Base-by-base conservation (phyloP, 805 yeast species). In the Ogataea nitratoaversa region DNA sequence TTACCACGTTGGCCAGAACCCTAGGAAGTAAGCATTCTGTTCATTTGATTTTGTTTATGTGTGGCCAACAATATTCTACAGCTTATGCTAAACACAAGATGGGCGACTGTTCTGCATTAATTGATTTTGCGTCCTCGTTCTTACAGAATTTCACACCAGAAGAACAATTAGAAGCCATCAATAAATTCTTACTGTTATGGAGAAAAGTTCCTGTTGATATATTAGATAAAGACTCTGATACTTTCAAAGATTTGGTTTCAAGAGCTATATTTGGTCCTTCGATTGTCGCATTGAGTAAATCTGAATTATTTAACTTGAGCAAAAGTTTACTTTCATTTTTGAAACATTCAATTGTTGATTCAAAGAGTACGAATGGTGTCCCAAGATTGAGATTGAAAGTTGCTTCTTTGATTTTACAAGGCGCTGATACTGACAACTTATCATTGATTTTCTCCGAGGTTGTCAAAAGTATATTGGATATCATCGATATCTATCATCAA, bases 31-130 rank as follows among this genome's bases (percentile, higher is more conserved):
- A 71, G 8, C 64, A 70, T 36, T 77, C 95, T 2, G 70, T 90
- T 46, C 86, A 84, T 50, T 70, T 83, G 36, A 74, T 91, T 34
- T 60, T 91, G 47, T 82, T 86, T 53, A 70, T 93, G 51, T 74
- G 91, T 54, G 91, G 95, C 38, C 86, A 79, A 56, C 95, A 88
- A 57, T 85, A 78, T 54, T 76, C 81, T 8, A 67, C 68, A 23
- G 68, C 78, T 14, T 62, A 72, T 34, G 54, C 65, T 14, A 79
- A 74, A 49, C 77, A 77, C 54, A 84, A 79, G 56, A 59, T 69
- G 36, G 74, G 78, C 30, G 96, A 88, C 40, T 76, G 87, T 30
- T 74, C 75, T 46, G 69, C 82, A 1, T 62, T 85, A 30, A 66
- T 81, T 41, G 95, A 86, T 49, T 91, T 91, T 59, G 70, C 83